These are phyloP conservation scores for Aureobasidium subglaciale DNA, from an alignment of 2,329 filamentous ascomycete species.

Conservation along the genomic window DNA sequence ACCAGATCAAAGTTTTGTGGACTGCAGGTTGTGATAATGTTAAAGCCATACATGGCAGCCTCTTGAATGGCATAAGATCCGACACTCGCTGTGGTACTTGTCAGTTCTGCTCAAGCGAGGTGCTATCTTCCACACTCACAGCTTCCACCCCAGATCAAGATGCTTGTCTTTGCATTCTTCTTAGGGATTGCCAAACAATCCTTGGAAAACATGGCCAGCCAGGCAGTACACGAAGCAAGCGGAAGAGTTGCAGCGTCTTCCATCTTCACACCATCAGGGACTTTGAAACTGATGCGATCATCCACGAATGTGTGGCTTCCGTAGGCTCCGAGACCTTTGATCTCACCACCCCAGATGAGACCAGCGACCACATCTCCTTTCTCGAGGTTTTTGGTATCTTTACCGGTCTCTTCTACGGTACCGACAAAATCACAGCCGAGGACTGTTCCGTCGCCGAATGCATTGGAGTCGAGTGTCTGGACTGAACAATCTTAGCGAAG, in stretches of 20 bases:
- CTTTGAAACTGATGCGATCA: slow-evolving; percentile 10
- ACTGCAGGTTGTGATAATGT: slow-evolving; percentile 42
- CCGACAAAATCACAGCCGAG: slow-evolving; percentile 48
- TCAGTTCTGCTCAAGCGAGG: too few relatives aligned
- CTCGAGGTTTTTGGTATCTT: slow-evolving; percentile 41
- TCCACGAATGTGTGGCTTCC: not conserved
- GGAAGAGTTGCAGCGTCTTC: slow-evolving; percentile 6
- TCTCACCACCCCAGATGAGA: slow-evolving; percentile 25
- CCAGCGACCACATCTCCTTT: slow-evolving; percentile 48
- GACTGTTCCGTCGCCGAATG: not conserved
- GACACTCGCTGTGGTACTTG: not conserved
- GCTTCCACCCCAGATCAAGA: slow-evolving; percentile 3
- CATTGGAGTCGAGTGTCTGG: slow-evolving; percentile 10
- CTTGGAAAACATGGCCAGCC: slow-evolving; percentile 10
- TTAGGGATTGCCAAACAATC: not conserved
- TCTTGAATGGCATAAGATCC: slow-evolving; percentile 1
- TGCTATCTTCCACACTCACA: not conserved
- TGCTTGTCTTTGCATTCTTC: not conserved
- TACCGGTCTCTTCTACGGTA: slow-evolving; percentile 46
- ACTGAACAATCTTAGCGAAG: not conserved
- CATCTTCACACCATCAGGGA: not conserved
- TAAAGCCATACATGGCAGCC: slow-evolving; percentile 27
- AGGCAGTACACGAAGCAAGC: not conserved
- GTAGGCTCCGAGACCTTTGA: not conserved
- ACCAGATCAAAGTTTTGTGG: slow-evolving; percentile 43